These are phyloP conservation scores for Barbatosphaeria neglecta DNA, from an alignment of 495 filamentous ascomycete genomes.

Conservation along the genomic window DNA sequence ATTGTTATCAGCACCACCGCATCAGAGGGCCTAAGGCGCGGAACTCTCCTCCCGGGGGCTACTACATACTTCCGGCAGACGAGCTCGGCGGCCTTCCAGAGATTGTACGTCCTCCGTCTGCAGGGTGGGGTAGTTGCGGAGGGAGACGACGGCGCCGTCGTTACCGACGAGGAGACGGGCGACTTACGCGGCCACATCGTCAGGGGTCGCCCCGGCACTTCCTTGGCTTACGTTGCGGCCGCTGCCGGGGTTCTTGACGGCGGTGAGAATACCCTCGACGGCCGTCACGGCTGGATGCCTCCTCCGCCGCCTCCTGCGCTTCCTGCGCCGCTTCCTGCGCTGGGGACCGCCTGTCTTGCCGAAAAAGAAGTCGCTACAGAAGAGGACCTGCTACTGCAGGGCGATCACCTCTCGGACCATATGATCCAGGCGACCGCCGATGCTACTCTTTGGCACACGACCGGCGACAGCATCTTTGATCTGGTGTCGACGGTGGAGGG, in stretches of 20 bases:
- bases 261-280: not conserved
- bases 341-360: no score
- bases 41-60: conserved; percentile 1
- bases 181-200: conserved; percentile 14
- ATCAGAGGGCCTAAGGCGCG: not conserved
- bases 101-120: conserved; percentile 1
- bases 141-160: conserved; percentile 15
- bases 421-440: no score
- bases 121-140: not conserved
- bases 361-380: no score
- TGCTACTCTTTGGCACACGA: no score
- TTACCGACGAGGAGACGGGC: conserved; percentile 9
- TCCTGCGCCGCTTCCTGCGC: no score
- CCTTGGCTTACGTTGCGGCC: conserved; percentile 13
- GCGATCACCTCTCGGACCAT: no score
- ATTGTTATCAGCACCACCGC: conserved; percentile 1
- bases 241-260: conserved; percentile 6
- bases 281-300: not conserved
- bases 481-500: no score
- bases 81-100: not conserved
- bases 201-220: conserved; percentile 8
- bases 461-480: no score
- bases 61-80: not conserved
- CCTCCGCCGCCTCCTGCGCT: no score
- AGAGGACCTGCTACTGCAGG: no score